These are phyloP conservation scores for Geranium brycei DNA, from an alignment of 345 rosid genomes.

Conservation along the genomic window DNA sequence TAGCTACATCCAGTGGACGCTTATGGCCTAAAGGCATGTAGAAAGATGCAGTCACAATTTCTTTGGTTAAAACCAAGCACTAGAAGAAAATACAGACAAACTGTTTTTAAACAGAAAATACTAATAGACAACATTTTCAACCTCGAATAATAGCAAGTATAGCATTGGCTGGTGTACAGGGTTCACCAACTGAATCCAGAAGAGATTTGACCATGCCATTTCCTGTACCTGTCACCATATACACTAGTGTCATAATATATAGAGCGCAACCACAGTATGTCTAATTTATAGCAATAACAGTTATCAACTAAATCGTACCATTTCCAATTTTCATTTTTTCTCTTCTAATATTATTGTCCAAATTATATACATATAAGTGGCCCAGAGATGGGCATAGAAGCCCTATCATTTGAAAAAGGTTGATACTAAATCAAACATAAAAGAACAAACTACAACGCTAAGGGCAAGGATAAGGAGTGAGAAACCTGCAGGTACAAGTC, in stretches of 20 bases:
- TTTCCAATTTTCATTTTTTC: too few relatives aligned
- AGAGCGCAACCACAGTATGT: background rate
- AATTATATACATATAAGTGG: too few relatives aligned
- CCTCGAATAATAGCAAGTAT: slow-evolving; percentile 75
- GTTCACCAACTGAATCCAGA: slow-evolving; percentile 62
- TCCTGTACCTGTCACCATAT: slow-evolving; percentile 56
- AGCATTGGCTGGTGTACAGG: slow-evolving; percentile 54
- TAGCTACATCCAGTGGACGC: slow-evolving; percentile 66
- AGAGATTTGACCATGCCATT: slow-evolving; percentile 91
- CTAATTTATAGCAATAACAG: background rate
- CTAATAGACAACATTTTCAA: slow-evolving; percentile 13
- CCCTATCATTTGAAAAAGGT: too few relatives aligned
- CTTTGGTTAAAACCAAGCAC: slow-evolving; percentile 2
- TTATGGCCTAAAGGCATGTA: slow-evolving; percentile 46
- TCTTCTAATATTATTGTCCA: background rate
- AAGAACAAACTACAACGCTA: background rate
- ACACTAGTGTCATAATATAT: background rate
- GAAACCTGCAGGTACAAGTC: slow-evolving; percentile 87
- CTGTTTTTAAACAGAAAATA: slow-evolving; percentile 1
- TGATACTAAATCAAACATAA: too few relatives aligned
- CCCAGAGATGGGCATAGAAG: too few relatives aligned
- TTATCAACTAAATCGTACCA: background rate
- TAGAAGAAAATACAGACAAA: background rate
- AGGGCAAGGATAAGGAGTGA: background rate
- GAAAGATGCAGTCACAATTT: slow-evolving; percentile 6